Evolutionary conservation across 129 eudicot genomes (phyloP), one percentile per base, ranked within the genome.

Genomic region (Lactuca sativa): DNA sequence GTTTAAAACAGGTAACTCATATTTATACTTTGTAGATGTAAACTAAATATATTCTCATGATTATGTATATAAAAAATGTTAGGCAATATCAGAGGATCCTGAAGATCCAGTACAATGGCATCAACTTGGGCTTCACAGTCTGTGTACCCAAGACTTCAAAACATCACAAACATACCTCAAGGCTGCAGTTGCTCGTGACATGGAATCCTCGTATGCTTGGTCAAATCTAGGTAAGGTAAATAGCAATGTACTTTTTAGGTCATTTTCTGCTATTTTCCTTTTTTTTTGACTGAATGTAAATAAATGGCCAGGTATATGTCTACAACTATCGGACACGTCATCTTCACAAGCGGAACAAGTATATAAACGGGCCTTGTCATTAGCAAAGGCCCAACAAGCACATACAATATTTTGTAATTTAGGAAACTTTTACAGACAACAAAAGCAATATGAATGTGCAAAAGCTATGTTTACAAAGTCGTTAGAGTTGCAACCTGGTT

Each of bases 391-490:
- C 6, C 67, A 85, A 75, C 89, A 90, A 32, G 95, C 92, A 6
- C 97, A 87, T 53, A 75, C 86, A 0, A 80, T 87, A 41, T 90
- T 83, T 74, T 83, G 87, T 53, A 93, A 93, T 83, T 70, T 93
- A 43, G 99, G 99, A 33, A 93, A 93, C 77, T 76, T 85, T 2
- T 93, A 90, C 57, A 67, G 99, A 64, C 99, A 89, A 77, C 76
- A 80, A 36, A 84, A 81, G 70, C 74, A 80, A 65, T 87, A 79
- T 60, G 86, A 93, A 69, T 52, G 57, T 59, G 92, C 97, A 5
- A 93, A 90, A 69, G 99, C 99, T 47, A 90, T 90, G 99, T 93
- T 93, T 56, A 75, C 90, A 8, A 90, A 90, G 78, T 87, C 99
- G 12, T 87, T 93, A 38, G 84, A 93, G 62, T 78, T 93, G 82